phyloP scores from a whole-genome alignment of 2,329 filamentous ascomycete genomes.

The Penicillium frequentans region DNA sequence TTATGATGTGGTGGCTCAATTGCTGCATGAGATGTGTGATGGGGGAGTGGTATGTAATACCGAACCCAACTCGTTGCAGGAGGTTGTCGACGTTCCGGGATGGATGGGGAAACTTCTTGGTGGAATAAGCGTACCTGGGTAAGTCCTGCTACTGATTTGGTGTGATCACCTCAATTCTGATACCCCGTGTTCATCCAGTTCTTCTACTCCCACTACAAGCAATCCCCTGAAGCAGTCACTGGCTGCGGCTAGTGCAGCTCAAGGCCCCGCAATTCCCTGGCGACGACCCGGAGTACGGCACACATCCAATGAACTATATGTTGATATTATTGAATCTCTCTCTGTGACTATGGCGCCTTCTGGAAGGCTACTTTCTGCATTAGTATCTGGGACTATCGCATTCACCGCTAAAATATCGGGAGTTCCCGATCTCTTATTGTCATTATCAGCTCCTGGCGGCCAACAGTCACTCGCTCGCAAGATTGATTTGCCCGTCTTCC shows the following conservation, averaged over 20 bases:
- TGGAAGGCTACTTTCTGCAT: constrained; percentile 79
- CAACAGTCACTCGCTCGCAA: constrained; percentile 71
- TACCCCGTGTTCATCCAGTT: constrained; percentile 9
- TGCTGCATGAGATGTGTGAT: constrained; percentile 96
- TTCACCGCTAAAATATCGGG: constrained; percentile 96
- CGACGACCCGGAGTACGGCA: constrained; percentile 87
- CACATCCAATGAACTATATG: constrained; percentile 95
- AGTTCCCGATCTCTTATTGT: constrained; percentile 83
- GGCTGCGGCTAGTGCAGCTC: constrained; percentile 33
- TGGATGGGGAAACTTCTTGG: constrained; percentile 86
- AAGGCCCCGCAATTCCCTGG: constrained; percentile 72
- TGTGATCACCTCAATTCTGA: neutral
- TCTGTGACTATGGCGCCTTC: constrained; percentile 87
- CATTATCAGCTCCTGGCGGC: constrained; percentile 76
- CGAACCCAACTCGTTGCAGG: constrained; percentile 87
- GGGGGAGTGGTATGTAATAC: constrained; percentile 85
- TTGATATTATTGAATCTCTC: constrained; percentile 89
- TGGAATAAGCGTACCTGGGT: constrained; percentile 81
- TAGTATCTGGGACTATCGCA: constrained; percentile 87
- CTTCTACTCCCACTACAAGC: constrained; percentile 42
- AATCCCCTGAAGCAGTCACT: constrained; percentile 44
- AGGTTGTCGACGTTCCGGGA: constrained; percentile 88
- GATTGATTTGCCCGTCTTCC: constrained; percentile 88
- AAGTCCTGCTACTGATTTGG: constrained; percentile 15
- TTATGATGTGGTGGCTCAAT: constrained; percentile 91